Conservation (phyloP, 2,329 filamentous ascomycete genomes). For the Sarocladiaceae sp. region DNA sequence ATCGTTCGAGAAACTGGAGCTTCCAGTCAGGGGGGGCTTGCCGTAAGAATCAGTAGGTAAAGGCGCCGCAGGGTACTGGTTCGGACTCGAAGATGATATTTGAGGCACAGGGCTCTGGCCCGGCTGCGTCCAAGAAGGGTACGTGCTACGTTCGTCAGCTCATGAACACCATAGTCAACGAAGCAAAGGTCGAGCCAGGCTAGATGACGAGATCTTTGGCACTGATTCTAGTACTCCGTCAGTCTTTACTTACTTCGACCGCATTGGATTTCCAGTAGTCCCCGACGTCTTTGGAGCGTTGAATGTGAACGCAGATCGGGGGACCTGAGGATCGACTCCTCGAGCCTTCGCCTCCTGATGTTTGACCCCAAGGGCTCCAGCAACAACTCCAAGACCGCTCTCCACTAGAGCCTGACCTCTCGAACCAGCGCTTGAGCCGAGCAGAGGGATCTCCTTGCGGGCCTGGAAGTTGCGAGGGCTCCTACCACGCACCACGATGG, state of each 20-base stretch:
- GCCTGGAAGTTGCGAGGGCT: constrained; percentile 94
- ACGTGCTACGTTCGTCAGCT: constrained; percentile 42
- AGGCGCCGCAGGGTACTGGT: constrained; percentile 43
- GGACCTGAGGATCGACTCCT: constrained; percentile 47
- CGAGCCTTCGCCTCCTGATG: constrained; percentile 47
- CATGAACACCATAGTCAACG: too few species aligned
- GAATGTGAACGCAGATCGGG: constrained; percentile 52
- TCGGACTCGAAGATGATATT: constrained; percentile 39
- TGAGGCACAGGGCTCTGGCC: constrained; percentile 40
- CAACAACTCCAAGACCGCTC: constrained; percentile 54
- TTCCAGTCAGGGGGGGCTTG: constrained; percentile 45
- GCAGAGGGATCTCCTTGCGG: constrained; percentile 83
- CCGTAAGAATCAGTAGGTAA: constrained; percentile 44
- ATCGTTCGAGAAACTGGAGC: constrained; percentile 41
- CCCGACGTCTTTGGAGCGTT: constrained; percentile 49
- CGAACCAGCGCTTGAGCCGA: constrained; percentile 68
- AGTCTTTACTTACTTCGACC: constrained; percentile 56
- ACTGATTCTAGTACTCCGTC: too few species aligned
- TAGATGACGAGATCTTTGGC: too few species aligned
- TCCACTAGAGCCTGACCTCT: constrained; percentile 70
- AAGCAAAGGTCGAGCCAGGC: too few species aligned
- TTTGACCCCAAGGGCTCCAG: constrained; percentile 48
- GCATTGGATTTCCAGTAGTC: constrained; percentile 45
- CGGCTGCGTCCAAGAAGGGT: constrained; percentile 48
- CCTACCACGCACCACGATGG: constrained; percentile 87